phyloP scores from a whole-genome alignment of 306 rosid genomes.

The Fagus crenata region DNA sequence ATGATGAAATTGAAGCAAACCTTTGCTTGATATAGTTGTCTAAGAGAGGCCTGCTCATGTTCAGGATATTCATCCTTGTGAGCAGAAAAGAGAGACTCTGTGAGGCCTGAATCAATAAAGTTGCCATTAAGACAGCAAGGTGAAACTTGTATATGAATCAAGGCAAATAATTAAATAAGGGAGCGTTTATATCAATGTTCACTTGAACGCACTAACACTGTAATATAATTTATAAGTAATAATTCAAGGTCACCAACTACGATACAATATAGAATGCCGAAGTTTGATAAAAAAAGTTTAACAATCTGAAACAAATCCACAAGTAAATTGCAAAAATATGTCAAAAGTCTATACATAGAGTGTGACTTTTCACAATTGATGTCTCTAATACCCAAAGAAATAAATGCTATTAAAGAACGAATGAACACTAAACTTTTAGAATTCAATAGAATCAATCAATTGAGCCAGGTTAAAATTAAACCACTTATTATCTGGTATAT shows the following conservation, averaged over 20 bases:
- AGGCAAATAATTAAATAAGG: background rate
- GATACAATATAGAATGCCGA: background rate
- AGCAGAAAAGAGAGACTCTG: conserved; percentile 85
- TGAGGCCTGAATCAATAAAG: conserved; percentile 67
- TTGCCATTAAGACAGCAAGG: conserved; percentile 23
- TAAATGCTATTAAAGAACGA: background rate
- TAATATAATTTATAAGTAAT: background rate
- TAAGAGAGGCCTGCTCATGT: conserved; percentile 91
- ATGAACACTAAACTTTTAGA: background rate
- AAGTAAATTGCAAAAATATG: background rate
- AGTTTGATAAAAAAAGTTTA: no score
- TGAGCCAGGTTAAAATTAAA: conserved; percentile 1
- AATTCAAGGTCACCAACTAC: background rate
- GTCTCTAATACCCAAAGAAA: no score
- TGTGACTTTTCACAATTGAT: background rate
- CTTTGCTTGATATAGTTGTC: conserved; percentile 84
- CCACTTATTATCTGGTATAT: background rate
- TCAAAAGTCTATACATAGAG: background rate
- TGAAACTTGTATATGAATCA: conserved; percentile 12
- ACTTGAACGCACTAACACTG: background rate
- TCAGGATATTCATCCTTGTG: conserved; percentile 98
- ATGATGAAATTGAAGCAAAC: conserved; percentile 46
- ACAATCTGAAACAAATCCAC: background rate
- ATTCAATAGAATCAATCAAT: background rate
- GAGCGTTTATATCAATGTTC: background rate